These are phyloP conservation scores for Boletus eberwhitei DNA, from an alignment of 768 basidiomycete genomes.

Conservation along the genomic window DNA sequence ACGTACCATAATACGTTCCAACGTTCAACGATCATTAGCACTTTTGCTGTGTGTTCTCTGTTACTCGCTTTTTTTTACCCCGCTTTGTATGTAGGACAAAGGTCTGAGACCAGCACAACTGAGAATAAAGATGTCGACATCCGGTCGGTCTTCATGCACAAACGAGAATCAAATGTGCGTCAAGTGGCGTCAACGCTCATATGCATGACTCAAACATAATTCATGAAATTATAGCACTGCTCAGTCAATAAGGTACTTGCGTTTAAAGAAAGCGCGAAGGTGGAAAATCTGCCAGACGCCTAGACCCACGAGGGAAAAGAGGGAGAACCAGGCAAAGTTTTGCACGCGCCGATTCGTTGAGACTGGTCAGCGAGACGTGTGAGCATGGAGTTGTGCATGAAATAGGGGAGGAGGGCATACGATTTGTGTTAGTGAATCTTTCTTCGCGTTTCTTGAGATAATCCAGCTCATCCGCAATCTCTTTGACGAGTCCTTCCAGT, in stretches of 20 bases:
- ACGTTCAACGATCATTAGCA: no score
- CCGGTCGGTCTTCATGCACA: background rate
- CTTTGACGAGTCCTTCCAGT: constrained; percentile 90
- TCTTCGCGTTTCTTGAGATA: constrained; percentile 92
- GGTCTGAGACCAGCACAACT: constrained; percentile 2
- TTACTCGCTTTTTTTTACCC: background rate
- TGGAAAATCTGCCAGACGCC: constrained; percentile 97
- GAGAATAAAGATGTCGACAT: background rate
- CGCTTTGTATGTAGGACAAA: constrained; percentile 7
- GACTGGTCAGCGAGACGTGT: constrained; percentile 41
- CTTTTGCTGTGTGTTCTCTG: background rate
- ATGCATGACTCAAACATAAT: constrained; percentile 1
- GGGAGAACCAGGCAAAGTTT: constrained; percentile 88
- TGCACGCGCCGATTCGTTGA: constrained; percentile 92
- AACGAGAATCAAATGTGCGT: background rate
- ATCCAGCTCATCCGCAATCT: constrained; percentile 89
- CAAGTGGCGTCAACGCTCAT: background rate
- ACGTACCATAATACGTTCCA: background rate
- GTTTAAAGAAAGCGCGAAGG: constrained; percentile 91
- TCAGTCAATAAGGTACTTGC: constrained; percentile 90
- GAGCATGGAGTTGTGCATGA: background rate
- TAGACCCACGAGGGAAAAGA: constrained; percentile 70
- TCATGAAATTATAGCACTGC: constrained; percentile 10
- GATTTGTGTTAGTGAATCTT: constrained; percentile 82
- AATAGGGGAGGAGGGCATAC: constrained; percentile 46